phyloP scores from a whole-genome alignment of 805 yeast genomes.

The Candida railenensis region DNA sequence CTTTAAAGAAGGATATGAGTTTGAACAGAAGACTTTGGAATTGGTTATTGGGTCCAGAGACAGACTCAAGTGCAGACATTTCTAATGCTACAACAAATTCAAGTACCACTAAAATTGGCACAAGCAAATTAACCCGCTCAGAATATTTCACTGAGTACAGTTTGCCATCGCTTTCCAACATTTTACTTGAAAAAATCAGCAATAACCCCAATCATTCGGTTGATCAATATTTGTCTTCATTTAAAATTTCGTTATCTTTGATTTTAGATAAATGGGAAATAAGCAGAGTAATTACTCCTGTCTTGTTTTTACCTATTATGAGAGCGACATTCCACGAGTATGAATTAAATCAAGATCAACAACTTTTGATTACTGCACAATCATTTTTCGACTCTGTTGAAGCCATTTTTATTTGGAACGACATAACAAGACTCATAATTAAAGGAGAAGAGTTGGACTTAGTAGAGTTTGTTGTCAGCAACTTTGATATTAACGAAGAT shows the following conservation, averaged over 20 bases:
- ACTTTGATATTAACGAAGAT: constrained; percentile 80
- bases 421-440: constrained; percentile 46
- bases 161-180: constrained; percentile 45
- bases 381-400: constrained; percentile 86
- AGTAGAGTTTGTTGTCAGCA: constrained; percentile 56
- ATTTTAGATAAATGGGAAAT: constrained; percentile 95
- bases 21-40: constrained; percentile 90
- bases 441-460: constrained; percentile 37
- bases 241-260: constrained; percentile 61
- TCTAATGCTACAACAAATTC: not conserved
- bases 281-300: constrained; percentile 71
- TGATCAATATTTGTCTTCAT: constrained; percentile 47
- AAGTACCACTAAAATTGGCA: constrained; percentile 2
- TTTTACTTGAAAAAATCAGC: constrained; percentile 49
- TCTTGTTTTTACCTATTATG: constrained; percentile 65
- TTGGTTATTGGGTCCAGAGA: constrained; percentile 86
- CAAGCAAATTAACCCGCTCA: constrained; percentile 28
- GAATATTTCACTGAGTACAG: constrained; percentile 66
- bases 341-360: constrained; percentile 29
- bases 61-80: constrained; percentile 7
- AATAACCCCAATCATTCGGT: constrained; percentile 19
- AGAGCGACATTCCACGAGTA: constrained; percentile 39
- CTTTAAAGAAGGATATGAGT: constrained; percentile 87
- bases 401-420: constrained; percentile 73
- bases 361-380: constrained; percentile 53